A percentile compares a stretch with the other conserved stretches of the same genome.
These are phyloP conservation scores for Cercospora zeina DNA, from an alignment of 2,329 filamentous ascomycete genomes.

Conservation along the genomic window DNA sequence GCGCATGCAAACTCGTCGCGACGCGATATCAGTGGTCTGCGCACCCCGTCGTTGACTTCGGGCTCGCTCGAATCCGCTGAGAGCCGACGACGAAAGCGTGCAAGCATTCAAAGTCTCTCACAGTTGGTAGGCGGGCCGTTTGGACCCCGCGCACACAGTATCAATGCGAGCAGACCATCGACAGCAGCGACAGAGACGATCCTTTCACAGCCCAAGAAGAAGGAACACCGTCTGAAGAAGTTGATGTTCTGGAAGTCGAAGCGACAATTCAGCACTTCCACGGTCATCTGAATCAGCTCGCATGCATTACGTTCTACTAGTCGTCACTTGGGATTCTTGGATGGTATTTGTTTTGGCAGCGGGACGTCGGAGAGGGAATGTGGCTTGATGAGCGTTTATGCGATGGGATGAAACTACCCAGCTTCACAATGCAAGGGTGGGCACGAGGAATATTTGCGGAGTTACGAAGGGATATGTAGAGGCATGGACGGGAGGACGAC, in stretches of 20 bases:
- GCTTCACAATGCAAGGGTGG: constrained; percentile 23
- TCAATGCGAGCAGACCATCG: constrained; percentile 42
- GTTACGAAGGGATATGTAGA: constrained; percentile 24
- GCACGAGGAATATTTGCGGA: constrained; percentile 20
- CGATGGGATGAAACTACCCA: constrained; percentile 16
- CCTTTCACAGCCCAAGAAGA: constrained; percentile 66
- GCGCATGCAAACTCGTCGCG: constrained; percentile 54
- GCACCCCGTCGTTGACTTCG: constrained; percentile 46
- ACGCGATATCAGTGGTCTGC: constrained; percentile 42
- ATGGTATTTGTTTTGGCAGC: background rate
- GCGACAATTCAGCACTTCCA: constrained; percentile 33
- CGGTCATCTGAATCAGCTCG: constrained; percentile 18
- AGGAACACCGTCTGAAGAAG: constrained; percentile 68
- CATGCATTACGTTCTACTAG: constrained; percentile 1
- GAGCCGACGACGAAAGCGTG: constrained; percentile 66
- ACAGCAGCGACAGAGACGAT: constrained; percentile 57
- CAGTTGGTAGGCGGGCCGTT: constrained; percentile 73
- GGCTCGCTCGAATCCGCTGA: constrained; percentile 42
- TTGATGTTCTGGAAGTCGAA: constrained; percentile 77
- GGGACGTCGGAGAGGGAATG: background rate
- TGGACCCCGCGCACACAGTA: constrained; percentile 43
- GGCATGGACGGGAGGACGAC: constrained; percentile 14
- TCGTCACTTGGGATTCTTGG: background rate
- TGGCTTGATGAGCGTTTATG: constrained; percentile 1
- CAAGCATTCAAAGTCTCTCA: constrained; percentile 74